phyloP scores from a whole-genome alignment of 768 basidiomycete genomes.

The Tricholoma terreum region DNA sequence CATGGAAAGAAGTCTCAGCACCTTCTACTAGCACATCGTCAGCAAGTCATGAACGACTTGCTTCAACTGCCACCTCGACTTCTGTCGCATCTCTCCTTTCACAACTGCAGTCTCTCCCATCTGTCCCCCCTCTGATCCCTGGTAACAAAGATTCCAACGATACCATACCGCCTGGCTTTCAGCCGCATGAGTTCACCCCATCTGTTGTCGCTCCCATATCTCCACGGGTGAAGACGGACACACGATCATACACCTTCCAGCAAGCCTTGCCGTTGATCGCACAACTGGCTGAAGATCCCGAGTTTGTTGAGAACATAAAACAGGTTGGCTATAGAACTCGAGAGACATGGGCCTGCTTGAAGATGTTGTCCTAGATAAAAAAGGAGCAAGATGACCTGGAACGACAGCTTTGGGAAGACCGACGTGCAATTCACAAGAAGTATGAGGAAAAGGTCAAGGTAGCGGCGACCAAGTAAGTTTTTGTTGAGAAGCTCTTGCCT shows the following conservation, averaged over 20 bases:
- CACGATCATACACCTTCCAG: constrained; percentile 57
- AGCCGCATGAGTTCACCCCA: constrained; percentile 9
- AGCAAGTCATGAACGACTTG: constrained; percentile 1
- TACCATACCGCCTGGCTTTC: neutral
- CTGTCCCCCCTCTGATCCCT: neutral
- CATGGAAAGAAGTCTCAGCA: constrained; percentile 53
- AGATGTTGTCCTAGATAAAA: constrained; percentile 49
- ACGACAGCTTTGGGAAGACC: constrained; percentile 63
- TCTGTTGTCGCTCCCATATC: neutral
- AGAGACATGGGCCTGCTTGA: neutral
- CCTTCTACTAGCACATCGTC: constrained; percentile 3
- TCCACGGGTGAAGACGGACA: constrained; percentile 26
- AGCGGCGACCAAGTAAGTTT: constrained; percentile 61
- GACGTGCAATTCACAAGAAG: constrained; percentile 56
- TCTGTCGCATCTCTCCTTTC: constrained; percentile 65
- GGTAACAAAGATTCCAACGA: neutral
- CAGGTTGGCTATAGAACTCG: constrained; percentile 37
- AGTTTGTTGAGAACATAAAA: constrained; percentile 46
- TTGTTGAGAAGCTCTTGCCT: neutral
- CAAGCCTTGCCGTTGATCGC: constrained; percentile 69
- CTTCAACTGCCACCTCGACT: constrained; percentile 11
- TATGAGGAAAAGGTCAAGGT: constrained; percentile 72
- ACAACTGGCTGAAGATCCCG: constrained; percentile 50
- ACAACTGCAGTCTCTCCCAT: constrained; percentile 45
- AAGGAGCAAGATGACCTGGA: constrained; percentile 71